A percentile compares a stretch with the other conserved stretches of the same genome.
Conservation (phyloP, 148 eudicot genomes). For the Camellia lanceoleosa region DNA sequence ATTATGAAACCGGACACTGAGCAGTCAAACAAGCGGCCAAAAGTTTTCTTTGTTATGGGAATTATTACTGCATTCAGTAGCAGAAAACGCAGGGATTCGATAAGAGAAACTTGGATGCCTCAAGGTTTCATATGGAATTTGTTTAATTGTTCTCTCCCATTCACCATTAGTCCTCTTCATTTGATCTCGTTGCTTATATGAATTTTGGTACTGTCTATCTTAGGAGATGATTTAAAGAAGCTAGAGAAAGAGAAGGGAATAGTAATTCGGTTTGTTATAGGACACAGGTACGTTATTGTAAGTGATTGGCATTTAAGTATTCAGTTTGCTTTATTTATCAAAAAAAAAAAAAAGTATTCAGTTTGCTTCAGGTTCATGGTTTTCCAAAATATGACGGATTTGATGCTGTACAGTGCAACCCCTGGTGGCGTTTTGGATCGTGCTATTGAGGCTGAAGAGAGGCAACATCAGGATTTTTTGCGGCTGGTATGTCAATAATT, state of each 20-base stretch:
- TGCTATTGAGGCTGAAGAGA: constrained; percentile 68
- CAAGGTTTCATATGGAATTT: constrained; percentile 37
- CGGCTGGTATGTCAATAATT: constrained; percentile 47
- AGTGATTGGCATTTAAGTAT: background rate
- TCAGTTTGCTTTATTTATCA: background rate
- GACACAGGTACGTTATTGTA: constrained; percentile 54
- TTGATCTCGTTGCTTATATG: background rate
- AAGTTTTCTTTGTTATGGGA: constrained; percentile 71
- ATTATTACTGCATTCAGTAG: constrained; percentile 78
- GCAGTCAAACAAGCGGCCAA: constrained; percentile 36
- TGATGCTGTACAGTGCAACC: constrained; percentile 42
- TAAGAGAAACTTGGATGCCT: constrained; percentile 81
- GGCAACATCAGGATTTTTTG: constrained; percentile 57
- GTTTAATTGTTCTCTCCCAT: background rate
- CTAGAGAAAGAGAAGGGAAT: constrained; percentile 76
- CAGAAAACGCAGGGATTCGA: constrained; percentile 74
- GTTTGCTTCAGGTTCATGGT: constrained; percentile 5
- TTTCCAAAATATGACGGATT: constrained; percentile 10
- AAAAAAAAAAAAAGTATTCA: too few species aligned
- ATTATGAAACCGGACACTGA: constrained; percentile 18
- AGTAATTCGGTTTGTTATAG: constrained; percentile 69
- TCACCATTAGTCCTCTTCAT: background rate
- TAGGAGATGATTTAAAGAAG: constrained; percentile 52
- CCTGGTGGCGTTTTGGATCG: constrained; percentile 76
- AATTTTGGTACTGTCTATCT: background rate